Evolutionary conservation across 345 rosid genomes (phyloP).

Genomic region (Leavenworthia alabamica): DNA sequence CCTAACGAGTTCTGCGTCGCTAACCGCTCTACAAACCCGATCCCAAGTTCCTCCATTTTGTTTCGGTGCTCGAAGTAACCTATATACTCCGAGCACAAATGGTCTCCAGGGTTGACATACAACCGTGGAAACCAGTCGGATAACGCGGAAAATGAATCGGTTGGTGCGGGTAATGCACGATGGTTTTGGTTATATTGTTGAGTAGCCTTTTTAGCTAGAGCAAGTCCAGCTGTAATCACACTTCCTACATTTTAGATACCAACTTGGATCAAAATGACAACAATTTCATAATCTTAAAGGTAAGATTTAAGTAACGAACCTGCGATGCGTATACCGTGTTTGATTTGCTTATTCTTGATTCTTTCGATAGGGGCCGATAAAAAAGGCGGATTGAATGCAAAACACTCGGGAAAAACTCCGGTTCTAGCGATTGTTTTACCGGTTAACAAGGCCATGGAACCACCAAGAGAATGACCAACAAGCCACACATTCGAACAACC

Average conservation of each 20-base stretch:
- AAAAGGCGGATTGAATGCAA: conserved; percentile 81
- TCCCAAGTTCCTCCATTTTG: conserved; percentile 80
- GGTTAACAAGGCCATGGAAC: conserved; percentile 70
- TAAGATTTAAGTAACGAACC: conserved; percentile 36
- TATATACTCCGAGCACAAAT: conserved; percentile 66
- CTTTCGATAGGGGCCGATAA: conserved; percentile 68
- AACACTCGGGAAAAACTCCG: conserved; percentile 48
- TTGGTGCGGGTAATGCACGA: conserved; percentile 42
- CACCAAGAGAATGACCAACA: conserved; percentile 91
- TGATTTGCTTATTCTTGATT: conserved; percentile 58
- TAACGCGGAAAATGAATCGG: conserved; percentile 45
- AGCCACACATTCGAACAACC: conserved; percentile 74
- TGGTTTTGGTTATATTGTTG: conserved; percentile 31
- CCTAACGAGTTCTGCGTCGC: conserved; percentile 70
- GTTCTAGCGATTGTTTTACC: conserved; percentile 72
- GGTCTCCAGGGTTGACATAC: conserved; percentile 58
- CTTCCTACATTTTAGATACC: conserved; percentile 37
- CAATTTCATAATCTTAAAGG: too few species aligned
- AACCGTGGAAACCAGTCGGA: conserved; percentile 63
- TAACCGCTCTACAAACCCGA: conserved; percentile 55
- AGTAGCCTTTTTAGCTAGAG: conserved; percentile 47
- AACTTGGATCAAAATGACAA: not conserved
- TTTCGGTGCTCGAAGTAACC: conserved; percentile 87
- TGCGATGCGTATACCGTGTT: conserved; percentile 61
- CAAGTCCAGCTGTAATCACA: conserved; percentile 78